These are phyloP conservation scores for Coemansia brasiliensis DNA, from an alignment of 192 early-diverging fungal species.

Conservation along the genomic window DNA sequence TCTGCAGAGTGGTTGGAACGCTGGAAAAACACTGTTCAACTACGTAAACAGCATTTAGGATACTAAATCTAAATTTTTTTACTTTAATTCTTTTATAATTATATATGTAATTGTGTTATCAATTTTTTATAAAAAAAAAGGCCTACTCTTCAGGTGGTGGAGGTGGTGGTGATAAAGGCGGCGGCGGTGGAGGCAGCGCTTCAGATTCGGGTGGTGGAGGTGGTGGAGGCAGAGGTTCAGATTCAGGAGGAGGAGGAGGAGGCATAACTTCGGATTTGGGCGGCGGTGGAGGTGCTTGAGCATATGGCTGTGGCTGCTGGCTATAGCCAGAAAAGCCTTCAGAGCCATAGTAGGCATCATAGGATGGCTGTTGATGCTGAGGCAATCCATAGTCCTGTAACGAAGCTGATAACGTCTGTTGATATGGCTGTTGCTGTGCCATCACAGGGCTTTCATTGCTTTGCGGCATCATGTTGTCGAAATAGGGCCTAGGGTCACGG, in stretches of 20 bases:
- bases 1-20: constrained; percentile 12
- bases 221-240: too few relatives aligned
- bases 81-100: too few relatives aligned
- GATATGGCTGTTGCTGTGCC: constrained; percentile 1
- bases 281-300: constrained; percentile 10
- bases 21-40: constrained; percentile 10
- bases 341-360: not conserved
- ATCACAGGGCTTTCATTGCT: too few relatives aligned
- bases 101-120: not conserved
- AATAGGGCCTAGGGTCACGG: constrained; percentile 8
- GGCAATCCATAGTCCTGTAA: constrained; percentile 3
- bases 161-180: not conserved
- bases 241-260: constrained; percentile 18
- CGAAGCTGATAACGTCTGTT: not conserved
- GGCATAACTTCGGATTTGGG: not conserved
- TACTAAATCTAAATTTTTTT: constrained; percentile 1
- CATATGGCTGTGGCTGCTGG: constrained; percentile 12
- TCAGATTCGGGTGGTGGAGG: not conserved
- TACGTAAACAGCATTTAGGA: constrained; percentile 9
- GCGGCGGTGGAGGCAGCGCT: not conserved
- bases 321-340: not conserved
- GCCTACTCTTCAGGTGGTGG: constrained; percentile 7
- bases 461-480: not conserved
- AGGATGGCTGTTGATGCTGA: not conserved
- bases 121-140: not conserved